Conservation (phyloP, 495 filamentous ascomycete genomes). For the Thermothielavioides terrestris region DNA sequence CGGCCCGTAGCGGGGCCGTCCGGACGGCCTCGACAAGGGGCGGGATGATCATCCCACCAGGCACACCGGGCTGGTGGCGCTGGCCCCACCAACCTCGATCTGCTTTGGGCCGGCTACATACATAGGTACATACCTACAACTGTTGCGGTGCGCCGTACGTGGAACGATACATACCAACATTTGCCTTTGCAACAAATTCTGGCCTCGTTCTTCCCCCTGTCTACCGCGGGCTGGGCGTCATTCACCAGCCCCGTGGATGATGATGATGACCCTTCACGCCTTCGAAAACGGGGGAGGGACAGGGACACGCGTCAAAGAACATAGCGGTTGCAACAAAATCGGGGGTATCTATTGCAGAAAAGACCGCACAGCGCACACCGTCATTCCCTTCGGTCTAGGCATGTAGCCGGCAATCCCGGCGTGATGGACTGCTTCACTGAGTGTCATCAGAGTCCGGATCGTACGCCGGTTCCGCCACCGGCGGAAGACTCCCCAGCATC, state of each 20-base stretch:
- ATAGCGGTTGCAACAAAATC: background rate
- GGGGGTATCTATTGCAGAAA: conserved; percentile 5
- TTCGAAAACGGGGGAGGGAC: no score
- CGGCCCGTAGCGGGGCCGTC: conserved; percentile 1
- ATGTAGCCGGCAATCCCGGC: background rate
- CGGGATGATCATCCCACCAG: background rate
- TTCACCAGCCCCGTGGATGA: no score
- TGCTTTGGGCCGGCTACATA: no score
- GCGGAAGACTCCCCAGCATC: conserved; percentile 7
- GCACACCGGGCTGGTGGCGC: background rate
- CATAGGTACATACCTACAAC: no score
- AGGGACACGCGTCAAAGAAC: background rate
- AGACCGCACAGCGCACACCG: background rate
- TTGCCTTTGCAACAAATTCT: no score
- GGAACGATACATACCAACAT: no score
- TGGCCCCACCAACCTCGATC: background rate
- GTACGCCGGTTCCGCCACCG: conserved; percentile 17
- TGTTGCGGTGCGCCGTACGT: no score
- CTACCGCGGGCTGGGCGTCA: no score
- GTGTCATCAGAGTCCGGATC: conserved; percentile 13
- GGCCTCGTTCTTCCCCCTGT: no score
- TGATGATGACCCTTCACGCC: no score
- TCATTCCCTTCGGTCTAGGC: background rate
- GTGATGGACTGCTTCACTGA: background rate
- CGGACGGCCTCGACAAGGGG: background rate